Conservation (phyloP, 805 yeast genomes). For the Wickerhamomyces mucosus region DNA sequence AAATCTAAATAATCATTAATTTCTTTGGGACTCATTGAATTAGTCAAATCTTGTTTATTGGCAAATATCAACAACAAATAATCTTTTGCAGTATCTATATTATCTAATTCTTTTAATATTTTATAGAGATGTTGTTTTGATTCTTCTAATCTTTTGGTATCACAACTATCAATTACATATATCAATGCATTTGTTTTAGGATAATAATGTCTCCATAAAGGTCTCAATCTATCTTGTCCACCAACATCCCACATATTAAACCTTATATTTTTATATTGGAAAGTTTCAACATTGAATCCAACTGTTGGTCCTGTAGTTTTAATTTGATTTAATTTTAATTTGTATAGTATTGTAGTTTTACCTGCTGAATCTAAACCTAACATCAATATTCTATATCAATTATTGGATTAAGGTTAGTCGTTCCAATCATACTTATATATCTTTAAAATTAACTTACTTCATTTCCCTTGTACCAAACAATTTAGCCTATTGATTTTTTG, state of each 20-base stretch:
- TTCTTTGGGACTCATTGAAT: constrained; percentile 82
- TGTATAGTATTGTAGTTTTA: constrained; percentile 79
- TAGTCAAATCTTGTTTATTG: constrained; percentile 90
- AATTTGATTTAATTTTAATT: constrained; percentile 67
- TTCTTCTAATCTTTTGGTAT: constrained; percentile 60
- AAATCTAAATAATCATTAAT: constrained; percentile 65
- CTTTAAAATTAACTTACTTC: constrained; percentile 18
- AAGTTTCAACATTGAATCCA: constrained; percentile 88
- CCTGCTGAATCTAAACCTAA: constrained; percentile 92
- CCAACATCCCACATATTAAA: constrained; percentile 95
- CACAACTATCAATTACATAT: constrained; percentile 82
- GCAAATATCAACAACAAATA: constrained; percentile 80
- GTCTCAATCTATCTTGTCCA: constrained; percentile 88
- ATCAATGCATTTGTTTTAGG: constrained; percentile 89
- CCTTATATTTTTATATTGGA: constrained; percentile 69
- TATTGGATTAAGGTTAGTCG: too few relatives aligned
- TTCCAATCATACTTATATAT: background rate
- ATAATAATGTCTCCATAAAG: constrained; percentile 92
- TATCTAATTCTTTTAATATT: constrained; percentile 72
- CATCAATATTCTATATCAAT: constrained; percentile 82
- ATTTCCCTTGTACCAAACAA: constrained; percentile 46
- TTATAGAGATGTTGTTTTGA: constrained; percentile 70
- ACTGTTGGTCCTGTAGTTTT: constrained; percentile 84
- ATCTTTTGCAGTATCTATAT: constrained; percentile 39
- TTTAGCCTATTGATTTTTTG: constrained; percentile 32